Base-by-base conservation (phyloP, 1,284 basidiomycete genomes). In the Trichosporon ovoides region DNA sequence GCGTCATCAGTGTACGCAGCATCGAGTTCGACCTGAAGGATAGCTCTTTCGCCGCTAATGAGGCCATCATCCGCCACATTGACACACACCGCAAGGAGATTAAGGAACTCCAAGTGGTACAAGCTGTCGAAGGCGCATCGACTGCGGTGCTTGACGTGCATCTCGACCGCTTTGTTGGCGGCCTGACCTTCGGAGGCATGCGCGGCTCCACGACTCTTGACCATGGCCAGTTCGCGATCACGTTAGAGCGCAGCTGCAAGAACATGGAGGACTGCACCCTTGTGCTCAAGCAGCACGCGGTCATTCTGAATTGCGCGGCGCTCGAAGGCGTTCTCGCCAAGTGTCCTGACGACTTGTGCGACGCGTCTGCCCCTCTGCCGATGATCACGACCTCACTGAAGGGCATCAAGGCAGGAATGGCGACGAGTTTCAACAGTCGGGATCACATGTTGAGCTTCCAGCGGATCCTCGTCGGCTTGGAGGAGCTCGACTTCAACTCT, bases 401-500 rank as follows among this genome's bases (percentile, higher is more conserved):
- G 14, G 40, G 55, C 16, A 59, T 58, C 3, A 58, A 60, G 18
- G 53, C 50, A 1, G 34, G 61, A 3, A 48, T 64, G 7, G 31
- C 57, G n/a, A 40, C 53, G 1, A 59, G 50, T 12, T 24, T 31
- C 7, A 28, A 46, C 43, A 46, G 43, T 22, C 22, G 28, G 43
- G 50, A 57, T 2, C 14, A 43, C n/a, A 49, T 53, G 9, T 53
- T 43, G 1, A 56, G 43, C 9, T 38, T 52, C 7, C 54, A 43
- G 3, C 53, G 55, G 2, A 43, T 69, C 12, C n/a, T 66, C 1
- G n/a, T 70, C 20, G 65, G 62, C 9, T 24, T 67, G 5, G 53
- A 68, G 31, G 31, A 48, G 0, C 49, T 72, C n/a, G 62, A 67
- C 7, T 68, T 74, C 34, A 70, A 73, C 46, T 71, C 70, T 3